Conservation (phyloP, 495 filamentous ascomycete genomes). For the Aspergillus panamensis region DNA sequence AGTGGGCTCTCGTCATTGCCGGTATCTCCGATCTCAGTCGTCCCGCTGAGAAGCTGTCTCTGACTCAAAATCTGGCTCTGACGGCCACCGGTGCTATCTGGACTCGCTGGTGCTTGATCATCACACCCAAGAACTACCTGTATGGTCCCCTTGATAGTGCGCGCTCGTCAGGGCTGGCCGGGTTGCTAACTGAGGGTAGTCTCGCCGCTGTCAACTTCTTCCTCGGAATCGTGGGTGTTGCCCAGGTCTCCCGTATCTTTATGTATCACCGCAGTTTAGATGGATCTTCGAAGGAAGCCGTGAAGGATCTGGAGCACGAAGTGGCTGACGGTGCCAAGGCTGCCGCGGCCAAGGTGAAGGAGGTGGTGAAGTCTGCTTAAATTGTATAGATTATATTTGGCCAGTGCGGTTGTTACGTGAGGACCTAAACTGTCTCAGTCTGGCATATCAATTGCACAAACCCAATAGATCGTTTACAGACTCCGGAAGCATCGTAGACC, state of each 20-base stretch:
- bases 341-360: conserved; percentile 26
- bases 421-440: background rate
- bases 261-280: conserved; percentile 61
- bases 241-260: conserved; percentile 75
- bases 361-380: conserved; percentile 25
- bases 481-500: background rate
- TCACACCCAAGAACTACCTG: conserved; percentile 88
- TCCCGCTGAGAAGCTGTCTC: conserved; percentile 86
- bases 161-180: background rate
- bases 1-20: conserved; percentile 90
- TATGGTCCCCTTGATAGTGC: conserved; percentile 37
- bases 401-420: background rate
- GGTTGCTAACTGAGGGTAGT: conserved; percentile 35
- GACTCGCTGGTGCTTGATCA: conserved; percentile 98
- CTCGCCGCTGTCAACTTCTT: conserved; percentile 98
- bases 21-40: conserved; percentile 89
- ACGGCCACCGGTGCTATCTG: conserved; percentile 91
- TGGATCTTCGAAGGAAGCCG: conserved; percentile 41
- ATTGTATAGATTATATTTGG: background rate
- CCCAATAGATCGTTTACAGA: background rate
- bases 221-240: conserved; percentile 79
- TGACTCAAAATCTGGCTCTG: conserved; percentile 86
- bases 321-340: conserved; percentile 42
- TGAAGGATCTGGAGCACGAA: conserved; percentile 47
- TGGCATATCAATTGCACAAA: background rate